These are phyloP conservation scores for Verticillium klebahnii DNA, from an alignment of 2,329 filamentous ascomycete genomes.

Conservation along the genomic window DNA sequence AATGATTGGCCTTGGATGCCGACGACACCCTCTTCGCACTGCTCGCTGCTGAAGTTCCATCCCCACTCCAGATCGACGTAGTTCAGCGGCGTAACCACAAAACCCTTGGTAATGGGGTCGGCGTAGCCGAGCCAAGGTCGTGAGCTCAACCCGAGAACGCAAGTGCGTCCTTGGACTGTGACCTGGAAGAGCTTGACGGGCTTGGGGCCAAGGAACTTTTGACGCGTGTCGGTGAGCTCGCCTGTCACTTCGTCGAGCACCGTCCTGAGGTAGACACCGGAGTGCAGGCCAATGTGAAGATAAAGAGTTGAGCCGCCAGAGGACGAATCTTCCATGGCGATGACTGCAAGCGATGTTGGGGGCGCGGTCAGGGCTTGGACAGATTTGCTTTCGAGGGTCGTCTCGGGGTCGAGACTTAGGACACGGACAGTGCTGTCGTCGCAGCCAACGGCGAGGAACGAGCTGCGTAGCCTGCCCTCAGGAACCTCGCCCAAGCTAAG, in stretches of 20 bases:
- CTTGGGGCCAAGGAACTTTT: constrained; percentile 89
- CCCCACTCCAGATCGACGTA: constrained; percentile 88
- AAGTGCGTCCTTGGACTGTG: constrained; percentile 78
- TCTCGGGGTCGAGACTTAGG: constrained; percentile 82
- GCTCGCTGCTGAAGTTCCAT: constrained; percentile 94
- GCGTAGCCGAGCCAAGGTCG: constrained; percentile 96
- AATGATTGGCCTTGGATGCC: constrained; percentile 86
- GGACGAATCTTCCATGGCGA: constrained; percentile 92
- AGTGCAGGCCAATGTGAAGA: constrained; percentile 92
- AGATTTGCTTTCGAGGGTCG: constrained; percentile 87
- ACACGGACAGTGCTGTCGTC: constrained; percentile 96
- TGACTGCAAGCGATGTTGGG: constrained; percentile 83
- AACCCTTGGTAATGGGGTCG: constrained; percentile 78
- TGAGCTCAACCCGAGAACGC: constrained; percentile 85
- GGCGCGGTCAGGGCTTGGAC: constrained; percentile 90
- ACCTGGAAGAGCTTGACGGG: constrained; percentile 87
- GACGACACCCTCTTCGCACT: constrained; percentile 90
- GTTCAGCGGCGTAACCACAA: constrained; percentile 87
- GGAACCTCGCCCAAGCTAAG: constrained; percentile 92
- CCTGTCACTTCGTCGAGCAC: constrained; percentile 94
- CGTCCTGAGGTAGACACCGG: constrained; percentile 91
- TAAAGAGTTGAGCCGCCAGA: constrained; percentile 86
- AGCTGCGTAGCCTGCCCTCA: constrained; percentile 81
- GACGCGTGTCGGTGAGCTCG: constrained; percentile 89
- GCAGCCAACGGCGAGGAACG: constrained; percentile 92